Evolutionary conservation across 2,329 filamentous ascomycete genomes (phyloP).

Genomic region (Pseudofabraea citricarpa): DNA sequence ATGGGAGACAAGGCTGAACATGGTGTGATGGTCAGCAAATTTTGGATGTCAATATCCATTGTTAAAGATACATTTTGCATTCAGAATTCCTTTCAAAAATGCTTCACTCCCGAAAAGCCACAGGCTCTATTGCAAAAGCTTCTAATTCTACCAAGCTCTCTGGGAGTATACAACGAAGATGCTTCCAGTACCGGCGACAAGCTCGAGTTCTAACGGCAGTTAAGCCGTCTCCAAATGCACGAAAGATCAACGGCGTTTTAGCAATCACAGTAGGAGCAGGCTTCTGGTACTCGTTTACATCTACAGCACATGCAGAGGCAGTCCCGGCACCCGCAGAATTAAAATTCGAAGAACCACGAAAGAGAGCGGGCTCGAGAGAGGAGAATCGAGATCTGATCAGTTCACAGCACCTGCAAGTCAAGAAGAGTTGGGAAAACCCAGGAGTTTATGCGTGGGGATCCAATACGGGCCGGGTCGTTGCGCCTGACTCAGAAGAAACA

Average conservation of each 20-base stretch:
- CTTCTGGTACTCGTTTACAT: slow-evolving; percentile 19
- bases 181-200: slow-evolving; percentile 11
- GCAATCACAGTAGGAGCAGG: slow-evolving; percentile 19
- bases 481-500: slow-evolving; percentile 72
- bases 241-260: slow-evolving; percentile 14
- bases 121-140: slow-evolving; percentile 9
- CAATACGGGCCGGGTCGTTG: slow-evolving; percentile 79
- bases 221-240: slow-evolving; percentile 4
- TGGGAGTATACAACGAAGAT: slow-evolving; percentile 13
- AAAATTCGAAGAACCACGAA: slow-evolving; percentile 63
- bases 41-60: not conserved
- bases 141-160: slow-evolving; percentile 7
- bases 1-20: slow-evolving; percentile 13
- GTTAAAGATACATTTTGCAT: not conserved
- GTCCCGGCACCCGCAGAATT: slow-evolving; percentile 42
- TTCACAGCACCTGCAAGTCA: slow-evolving; percentile 83
- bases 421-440: slow-evolving; percentile 74
- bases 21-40: not conserved
- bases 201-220: slow-evolving; percentile 12
- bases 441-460: slow-evolving; percentile 94
- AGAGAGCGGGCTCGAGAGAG: slow-evolving; percentile 56
- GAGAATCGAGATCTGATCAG: slow-evolving; percentile 73
- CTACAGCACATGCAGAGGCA: slow-evolving; percentile 21
- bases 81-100: too few species aligned
- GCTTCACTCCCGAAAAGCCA: slow-evolving; percentile 13